Evolutionary conservation across 495 filamentous ascomycete genomes (phyloP), one percentile per base, ranked within the genome.

Genomic region (Elasticomyces elasticus): DNA sequence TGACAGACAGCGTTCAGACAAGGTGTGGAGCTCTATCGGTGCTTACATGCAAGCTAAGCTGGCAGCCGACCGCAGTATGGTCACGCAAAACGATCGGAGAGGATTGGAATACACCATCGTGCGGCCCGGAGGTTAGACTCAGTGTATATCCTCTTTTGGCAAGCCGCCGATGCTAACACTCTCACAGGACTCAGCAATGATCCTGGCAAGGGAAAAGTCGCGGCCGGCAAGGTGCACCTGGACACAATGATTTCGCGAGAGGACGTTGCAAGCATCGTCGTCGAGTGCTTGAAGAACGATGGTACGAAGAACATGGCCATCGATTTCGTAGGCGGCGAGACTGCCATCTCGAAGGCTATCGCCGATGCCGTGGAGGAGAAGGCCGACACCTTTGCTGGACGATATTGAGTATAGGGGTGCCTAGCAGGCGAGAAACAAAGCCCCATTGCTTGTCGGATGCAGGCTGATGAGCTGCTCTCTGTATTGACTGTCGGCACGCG

Each of bases 31-130:
- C 0, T 50, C 49, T n/a, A 56, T 69, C 30, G 57, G 55, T 28
- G 17, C 43, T 5, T 67, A 68, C 46, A 65, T 67, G 60, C 35
- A 62, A 24, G 64, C 66, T 12, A 69, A 69, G 55, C 53, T 62
- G 28, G 59, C 55, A 19, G 67, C 67, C 1, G 67, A 69, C 42
- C 44, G 55, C 41, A 60, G 59, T 55, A 58, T 69, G 19, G 60
- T 64, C 15, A 62, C 58, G 33, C 42, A 61, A 50, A 69, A 69
- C 38, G 53, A 20, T 25, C 41, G 55, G 38, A 40, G 66, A 38
- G 58, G 52, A 25, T 42, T 70, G 52, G 55, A 67, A 10, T 70
- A 63, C 48, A 70, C 67, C 5, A 70, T 70, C 46, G 60, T 70
- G n/a, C n/a, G n/a, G n/a, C n/a, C n/a, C n/a, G n/a, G n/a, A n/a